phyloP scores from a whole-genome alignment of 1,284 basidiomycete species.

The Dichomitus squalens region DNA sequence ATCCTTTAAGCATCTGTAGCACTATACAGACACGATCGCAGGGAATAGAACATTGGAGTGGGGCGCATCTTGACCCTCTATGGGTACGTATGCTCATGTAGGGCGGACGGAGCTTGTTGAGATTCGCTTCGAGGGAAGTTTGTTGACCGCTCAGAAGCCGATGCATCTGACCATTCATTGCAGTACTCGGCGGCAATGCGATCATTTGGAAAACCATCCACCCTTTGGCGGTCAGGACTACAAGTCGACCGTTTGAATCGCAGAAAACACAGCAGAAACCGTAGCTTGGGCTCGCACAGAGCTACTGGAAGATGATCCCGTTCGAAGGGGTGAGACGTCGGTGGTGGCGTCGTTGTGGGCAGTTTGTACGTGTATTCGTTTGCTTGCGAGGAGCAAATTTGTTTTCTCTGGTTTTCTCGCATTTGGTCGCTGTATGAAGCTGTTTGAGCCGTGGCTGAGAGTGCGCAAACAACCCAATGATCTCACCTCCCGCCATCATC shows the following conservation, averaged over 20 bases:
- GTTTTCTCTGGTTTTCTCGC: constrained; percentile 73
- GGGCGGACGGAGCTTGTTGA: not conserved
- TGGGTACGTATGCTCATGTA: no score
- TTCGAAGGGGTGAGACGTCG: not conserved
- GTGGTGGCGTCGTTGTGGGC: constrained; percentile 27
- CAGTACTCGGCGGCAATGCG: not conserved
- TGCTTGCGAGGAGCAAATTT: constrained; percentile 52
- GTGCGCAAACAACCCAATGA: constrained; percentile 37
- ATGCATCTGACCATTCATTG: not conserved
- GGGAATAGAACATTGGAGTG: no score
- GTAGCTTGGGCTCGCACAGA: not conserved
- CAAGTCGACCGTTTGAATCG: no score
- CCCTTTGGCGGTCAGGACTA: not conserved
- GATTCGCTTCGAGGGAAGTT: not conserved
- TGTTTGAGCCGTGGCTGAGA: constrained; percentile 45
- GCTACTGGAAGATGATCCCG: not conserved
- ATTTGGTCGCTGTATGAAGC: constrained; percentile 67
- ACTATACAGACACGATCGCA: no score
- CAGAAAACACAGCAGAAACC: not conserved
- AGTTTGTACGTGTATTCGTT: constrained; percentile 66
- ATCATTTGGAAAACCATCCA: not conserved
- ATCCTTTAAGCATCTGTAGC: no score
- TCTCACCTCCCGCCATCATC: constrained; percentile 23
- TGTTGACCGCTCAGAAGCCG: not conserved
- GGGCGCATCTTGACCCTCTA: no score